A percentile compares a stretch with the other conserved stretches of the same genome.
Conservation (phyloP, 306 rosid genomes). For the Dryas alaskensis region DNA sequence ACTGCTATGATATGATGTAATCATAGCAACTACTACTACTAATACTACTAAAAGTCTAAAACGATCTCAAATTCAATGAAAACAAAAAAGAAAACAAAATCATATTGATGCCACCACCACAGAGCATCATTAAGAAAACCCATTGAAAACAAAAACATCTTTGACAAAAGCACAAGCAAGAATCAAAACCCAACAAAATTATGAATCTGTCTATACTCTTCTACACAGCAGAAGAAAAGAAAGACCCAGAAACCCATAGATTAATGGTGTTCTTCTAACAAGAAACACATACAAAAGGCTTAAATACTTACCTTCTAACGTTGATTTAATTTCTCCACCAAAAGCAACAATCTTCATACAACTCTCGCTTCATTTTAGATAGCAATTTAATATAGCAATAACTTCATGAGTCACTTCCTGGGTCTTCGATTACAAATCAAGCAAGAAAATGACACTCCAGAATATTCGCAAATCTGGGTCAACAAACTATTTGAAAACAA, state of each 20-base stretch:
- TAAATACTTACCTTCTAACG: conserved; percentile 42
- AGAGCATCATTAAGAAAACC: conserved; percentile 5
- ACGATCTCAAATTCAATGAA: conserved; percentile 23
- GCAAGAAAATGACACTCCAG: conserved; percentile 37
- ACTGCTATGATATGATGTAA: conserved; percentile 25
- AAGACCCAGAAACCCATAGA: conserved; percentile 12
- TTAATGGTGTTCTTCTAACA: background rate
- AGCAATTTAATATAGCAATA: conserved; percentile 13
- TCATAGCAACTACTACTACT: conserved; percentile 22
- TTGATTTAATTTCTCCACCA: conserved; percentile 34
- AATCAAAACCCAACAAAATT: conserved; percentile 39
- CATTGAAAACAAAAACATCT: conserved; percentile 27
- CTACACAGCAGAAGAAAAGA: background rate
- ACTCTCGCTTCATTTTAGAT: conserved; percentile 29
- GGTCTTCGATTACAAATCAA: conserved; percentile 17
- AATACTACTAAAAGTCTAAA: background rate
- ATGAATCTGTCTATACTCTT: conserved; percentile 18
- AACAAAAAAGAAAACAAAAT: conserved; percentile 33
- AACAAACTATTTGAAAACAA: conserved; percentile 1
- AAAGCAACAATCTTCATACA: conserved; percentile 38
- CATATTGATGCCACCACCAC: conserved; percentile 32
- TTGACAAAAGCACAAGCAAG: conserved; percentile 47
- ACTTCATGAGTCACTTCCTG: conserved; percentile 11
- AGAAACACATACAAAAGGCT: background rate
- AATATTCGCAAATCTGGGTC: conserved; percentile 33